Evolutionary conservation across 441 rosid genomes (phyloP), one percentile per base, ranked within the genome.

Genomic region (Daphne laureola): DNA sequence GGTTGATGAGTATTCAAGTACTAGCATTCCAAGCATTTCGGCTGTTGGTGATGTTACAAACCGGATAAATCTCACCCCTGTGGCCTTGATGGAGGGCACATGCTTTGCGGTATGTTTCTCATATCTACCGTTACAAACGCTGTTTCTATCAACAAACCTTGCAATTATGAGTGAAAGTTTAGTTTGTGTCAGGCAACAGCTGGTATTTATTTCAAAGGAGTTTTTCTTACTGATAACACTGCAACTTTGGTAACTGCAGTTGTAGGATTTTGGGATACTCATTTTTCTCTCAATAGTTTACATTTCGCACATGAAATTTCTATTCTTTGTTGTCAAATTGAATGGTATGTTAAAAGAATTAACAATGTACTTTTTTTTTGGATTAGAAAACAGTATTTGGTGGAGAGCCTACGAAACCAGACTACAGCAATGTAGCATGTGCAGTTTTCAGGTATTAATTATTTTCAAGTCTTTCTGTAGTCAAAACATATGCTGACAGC

Each of bases 21-120:
- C 95, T 40, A 87, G 78, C 35, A 53, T 91, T 65, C 95, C 90
- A 55, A 91, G 87, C 67, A 85, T 91, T 60, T 91, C 95, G 95
- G 96, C 95, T 50, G 68, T 87, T 55, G 96, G 96, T 63, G 98
- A 91, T 74, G 96, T 78, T 27, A 91, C 98, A 58, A 85, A 90
- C 78, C 72, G 96, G 40, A 82, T 87, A 70, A 91, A 87, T 78
- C 95, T 91, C 53, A 91, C 98, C 57, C 96, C 96, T 43, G 95
- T 91, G 63, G 98, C 95, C 36, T 82, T 91, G 66, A 79, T 91
- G 96, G 98, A 87, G 68, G 98, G 84, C 63, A 77, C 89, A 2
- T 81, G 80, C 69, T 87, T 91, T 74, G 95, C 96, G 17, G 96
- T 85, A 59, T 8, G 87, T 73, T 31, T 4, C 38, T 31, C 8